phyloP scores from a whole-genome alignment of 2,329 filamentous ascomycete species.

The Scedosporium apiospermum region DNA sequence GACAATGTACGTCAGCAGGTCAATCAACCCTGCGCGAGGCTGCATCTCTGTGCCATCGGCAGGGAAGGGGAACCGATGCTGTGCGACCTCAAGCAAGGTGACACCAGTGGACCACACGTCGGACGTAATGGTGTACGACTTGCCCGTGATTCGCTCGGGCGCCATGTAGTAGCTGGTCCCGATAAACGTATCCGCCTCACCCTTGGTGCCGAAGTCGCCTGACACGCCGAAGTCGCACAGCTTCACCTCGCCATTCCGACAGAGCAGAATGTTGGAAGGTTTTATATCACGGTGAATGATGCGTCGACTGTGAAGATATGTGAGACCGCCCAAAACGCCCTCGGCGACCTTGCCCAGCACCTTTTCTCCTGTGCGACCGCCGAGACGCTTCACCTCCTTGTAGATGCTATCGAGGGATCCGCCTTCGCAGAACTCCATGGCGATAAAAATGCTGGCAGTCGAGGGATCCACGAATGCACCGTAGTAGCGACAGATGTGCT shows the following conservation, averaged over 20 bases:
- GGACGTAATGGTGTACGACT: slow-evolving; percentile 96
- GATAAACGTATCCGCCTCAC: slow-evolving; percentile 97
- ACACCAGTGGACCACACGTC: slow-evolving; percentile 98
- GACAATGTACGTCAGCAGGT: slow-evolving; percentile 94
- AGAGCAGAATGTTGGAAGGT: slow-evolving; percentile 91
- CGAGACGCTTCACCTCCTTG: slow-evolving; percentile 90
- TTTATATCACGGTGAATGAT: slow-evolving; percentile 99
- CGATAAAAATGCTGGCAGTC: slow-evolving; percentile 95
- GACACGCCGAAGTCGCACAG: slow-evolving; percentile 97
- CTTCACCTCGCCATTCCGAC: slow-evolving; percentile 87
- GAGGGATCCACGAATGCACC: slow-evolving; percentile 93
- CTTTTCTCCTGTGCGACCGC: slow-evolving; percentile 91
- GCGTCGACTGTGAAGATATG: slow-evolving; percentile 88
- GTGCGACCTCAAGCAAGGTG: slow-evolving; percentile 95
- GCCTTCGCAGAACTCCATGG: slow-evolving; percentile 98
- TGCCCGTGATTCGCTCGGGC: slow-evolving; percentile 91
- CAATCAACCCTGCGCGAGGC: slow-evolving; percentile 83
- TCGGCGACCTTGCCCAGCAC: slow-evolving; percentile 95
- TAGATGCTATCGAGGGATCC: slow-evolving; percentile 95
- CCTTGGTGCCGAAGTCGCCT: slow-evolving; percentile 96
- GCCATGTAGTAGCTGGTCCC: slow-evolving; percentile 99
- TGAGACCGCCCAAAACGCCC: slow-evolving; percentile 85
- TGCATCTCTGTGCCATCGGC: slow-evolving; percentile 95
- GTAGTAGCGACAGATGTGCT: slow-evolving; percentile 96
- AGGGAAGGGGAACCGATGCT: slow-evolving; percentile 96